Evolutionary conservation across 2,329 filamentous ascomycete genomes (phyloP).

Genomic region (Hypoxylon sp.): DNA sequence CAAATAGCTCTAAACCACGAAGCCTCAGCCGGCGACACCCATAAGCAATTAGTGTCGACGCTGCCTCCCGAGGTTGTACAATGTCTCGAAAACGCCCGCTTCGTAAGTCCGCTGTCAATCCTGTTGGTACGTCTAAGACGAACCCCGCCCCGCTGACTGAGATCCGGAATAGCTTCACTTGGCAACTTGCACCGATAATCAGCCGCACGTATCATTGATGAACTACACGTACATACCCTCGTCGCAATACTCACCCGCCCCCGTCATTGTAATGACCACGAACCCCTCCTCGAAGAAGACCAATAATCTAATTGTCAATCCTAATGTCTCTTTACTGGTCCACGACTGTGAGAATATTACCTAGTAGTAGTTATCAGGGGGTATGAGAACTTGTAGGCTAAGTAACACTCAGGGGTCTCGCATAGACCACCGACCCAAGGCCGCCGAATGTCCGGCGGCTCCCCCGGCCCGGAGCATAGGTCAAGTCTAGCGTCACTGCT

Average conservation of each 20-base stretch:
- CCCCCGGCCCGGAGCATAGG: conserved; percentile 74
- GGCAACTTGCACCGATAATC: conserved; percentile 86
- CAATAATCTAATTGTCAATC: conserved; percentile 85
- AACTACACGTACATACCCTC: conserved; percentile 97
- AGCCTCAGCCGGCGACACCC: conserved; percentile 79
- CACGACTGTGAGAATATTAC: conserved; percentile 79
- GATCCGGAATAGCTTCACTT: conserved; percentile 81
- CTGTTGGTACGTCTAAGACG: conserved; percentile 24
- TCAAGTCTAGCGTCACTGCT: conserved; percentile 87
- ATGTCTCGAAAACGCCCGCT: conserved; percentile 94
- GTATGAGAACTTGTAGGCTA: not conserved
- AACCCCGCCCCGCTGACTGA: conserved; percentile 15
- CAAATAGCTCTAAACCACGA: conserved; percentile 82
- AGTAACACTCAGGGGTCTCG: conserved; percentile 78
- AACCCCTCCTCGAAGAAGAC: conserved; percentile 85
- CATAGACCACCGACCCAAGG: conserved; percentile 86
- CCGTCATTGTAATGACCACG: conserved; percentile 96
- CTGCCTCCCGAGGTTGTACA: conserved; percentile 89
- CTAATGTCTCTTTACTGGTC: conserved; percentile 91
- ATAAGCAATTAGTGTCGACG: conserved; percentile 77
- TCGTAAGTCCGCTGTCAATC: conserved; percentile 71
- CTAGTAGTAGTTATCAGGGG: not conserved
- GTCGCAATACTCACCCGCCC: conserved; percentile 76
- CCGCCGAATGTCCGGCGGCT: conserved; percentile 71
- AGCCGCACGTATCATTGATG: conserved; percentile 96